These are phyloP conservation scores for Mortierella polycephala DNA, from an alignment of 371 early-diverging fungal genomes.

Conservation along the genomic window DNA sequence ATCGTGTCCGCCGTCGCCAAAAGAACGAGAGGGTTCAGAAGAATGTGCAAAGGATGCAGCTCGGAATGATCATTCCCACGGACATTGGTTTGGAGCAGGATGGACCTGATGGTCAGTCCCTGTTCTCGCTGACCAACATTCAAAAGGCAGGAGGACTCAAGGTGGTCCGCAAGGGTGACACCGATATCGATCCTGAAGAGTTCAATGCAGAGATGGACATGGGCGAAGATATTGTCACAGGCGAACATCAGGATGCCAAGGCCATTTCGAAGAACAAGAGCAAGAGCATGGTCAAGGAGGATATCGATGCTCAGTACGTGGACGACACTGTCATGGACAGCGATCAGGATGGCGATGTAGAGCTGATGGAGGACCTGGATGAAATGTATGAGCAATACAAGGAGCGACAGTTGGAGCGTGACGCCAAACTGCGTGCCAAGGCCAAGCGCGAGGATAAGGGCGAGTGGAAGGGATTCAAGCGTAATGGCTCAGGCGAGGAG, in stretches of 20 bases:
- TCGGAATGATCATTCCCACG: conserved; percentile 92
- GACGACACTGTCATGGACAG: conserved; percentile 56
- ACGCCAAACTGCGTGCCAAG: conserved; percentile 82
- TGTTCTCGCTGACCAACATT: conserved; percentile 70
- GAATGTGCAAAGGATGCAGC: conserved; percentile 84
- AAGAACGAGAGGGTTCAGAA: conserved; percentile 84
- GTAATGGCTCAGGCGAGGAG: conserved; percentile 59
- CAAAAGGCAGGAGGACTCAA: conserved; percentile 62
- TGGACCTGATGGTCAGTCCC: conserved; percentile 68
- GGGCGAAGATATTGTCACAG: conserved; percentile 53
- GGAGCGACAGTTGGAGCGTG: conserved; percentile 75
- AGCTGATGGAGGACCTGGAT: conserved; percentile 82
- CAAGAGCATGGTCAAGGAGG: conserved; percentile 59
- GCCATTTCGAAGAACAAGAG: conserved; percentile 51
- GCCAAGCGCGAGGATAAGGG: conserved; percentile 71
- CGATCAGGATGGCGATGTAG: conserved; percentile 57
- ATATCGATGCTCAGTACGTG: conserved; percentile 61
- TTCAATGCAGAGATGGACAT: conserved; percentile 54
- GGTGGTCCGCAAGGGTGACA: conserved; percentile 65
- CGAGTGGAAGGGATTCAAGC: conserved; percentile 77
- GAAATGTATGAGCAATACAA: conserved; percentile 76
- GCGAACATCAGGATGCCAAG: conserved; percentile 42
- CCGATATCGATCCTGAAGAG: conserved; percentile 58
- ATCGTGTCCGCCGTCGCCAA: conserved; percentile 55
- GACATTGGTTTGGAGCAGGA: conserved; percentile 87